Conservation (phyloP, 345 rosid genomes). For the Excoecaria cochinchinensis region DNA sequence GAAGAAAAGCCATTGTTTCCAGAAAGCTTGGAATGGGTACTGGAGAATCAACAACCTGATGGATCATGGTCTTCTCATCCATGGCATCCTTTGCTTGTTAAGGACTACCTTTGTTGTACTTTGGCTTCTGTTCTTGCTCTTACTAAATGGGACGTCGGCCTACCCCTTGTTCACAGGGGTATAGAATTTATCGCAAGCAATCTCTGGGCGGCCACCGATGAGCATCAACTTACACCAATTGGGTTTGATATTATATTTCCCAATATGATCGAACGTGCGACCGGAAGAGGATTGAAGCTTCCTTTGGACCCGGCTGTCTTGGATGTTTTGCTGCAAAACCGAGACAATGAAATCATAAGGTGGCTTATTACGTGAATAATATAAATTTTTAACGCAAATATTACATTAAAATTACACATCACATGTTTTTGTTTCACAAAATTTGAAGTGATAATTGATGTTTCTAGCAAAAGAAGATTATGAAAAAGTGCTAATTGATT, state of each 20-base stretch:
- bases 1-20: neutral
- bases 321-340: no score
- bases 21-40: neutral
- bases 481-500: no score
- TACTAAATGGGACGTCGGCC: neutral
- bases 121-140: neutral
- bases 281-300: neutral
- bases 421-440: no score
- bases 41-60: neutral
- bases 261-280: neutral
- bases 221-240: neutral
- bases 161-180: neutral
- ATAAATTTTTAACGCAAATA: no score
- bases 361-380: no score
- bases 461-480: no score
- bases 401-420: no score
- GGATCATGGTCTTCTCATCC: neutral
- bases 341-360: no score
- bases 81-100: neutral
- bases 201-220: neutral
- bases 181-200: neutral
- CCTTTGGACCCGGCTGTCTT: neutral
- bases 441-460: no score
- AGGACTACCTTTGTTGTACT: neutral
- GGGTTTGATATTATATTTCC: neutral